phyloP scores from a whole-genome alignment of 768 basidiomycete species.

The Lepiota brunneoincarnata region DNA sequence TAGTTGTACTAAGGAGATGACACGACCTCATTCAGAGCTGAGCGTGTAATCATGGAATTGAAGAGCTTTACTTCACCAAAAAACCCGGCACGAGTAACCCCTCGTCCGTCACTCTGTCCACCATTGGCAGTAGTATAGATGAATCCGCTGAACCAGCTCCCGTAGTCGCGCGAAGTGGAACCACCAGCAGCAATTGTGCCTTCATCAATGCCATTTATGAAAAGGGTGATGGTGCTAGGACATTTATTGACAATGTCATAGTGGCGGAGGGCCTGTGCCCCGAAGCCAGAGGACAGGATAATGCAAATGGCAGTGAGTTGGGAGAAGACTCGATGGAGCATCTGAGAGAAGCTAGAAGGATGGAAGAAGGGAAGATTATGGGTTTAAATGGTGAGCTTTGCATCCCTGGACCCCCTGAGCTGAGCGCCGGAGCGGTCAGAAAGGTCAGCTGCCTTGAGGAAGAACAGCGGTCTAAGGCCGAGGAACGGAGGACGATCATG shows the following conservation, averaged over 20 bases:
- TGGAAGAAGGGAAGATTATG: constrained; percentile 18
- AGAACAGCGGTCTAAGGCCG: not conserved
- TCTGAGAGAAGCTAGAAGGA: constrained; percentile 3
- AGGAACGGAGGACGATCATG: not conserved
- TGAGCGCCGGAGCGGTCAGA: no score
- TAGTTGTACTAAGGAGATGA: constrained; percentile 16
- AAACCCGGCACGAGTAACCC: constrained; percentile 16
- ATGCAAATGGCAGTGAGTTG: not conserved
- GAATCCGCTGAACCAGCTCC: constrained; percentile 9
- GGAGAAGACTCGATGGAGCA: not conserved
- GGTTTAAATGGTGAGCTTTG: constrained; percentile 16
- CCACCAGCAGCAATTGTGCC: constrained; percentile 6
- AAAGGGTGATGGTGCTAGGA: constrained; percentile 13
- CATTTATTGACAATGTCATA: constrained; percentile 13
- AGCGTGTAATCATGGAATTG: not conserved
- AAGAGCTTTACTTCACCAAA: constrained; percentile 2
- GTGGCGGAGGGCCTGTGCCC: not conserved
- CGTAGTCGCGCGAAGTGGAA: constrained; percentile 7
- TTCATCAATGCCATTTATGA: constrained; percentile 11
- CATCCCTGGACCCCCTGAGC: constrained; percentile 10
- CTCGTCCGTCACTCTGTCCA: constrained; percentile 11
- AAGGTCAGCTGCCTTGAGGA: not conserved
- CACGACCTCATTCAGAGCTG: not conserved
- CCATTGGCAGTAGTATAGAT: constrained; percentile 18
- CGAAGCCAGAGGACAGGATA: not conserved